phyloP scores from a whole-genome alignment of 805 yeast genomes.

The Sungouiozyma ichnusensis region DNA sequence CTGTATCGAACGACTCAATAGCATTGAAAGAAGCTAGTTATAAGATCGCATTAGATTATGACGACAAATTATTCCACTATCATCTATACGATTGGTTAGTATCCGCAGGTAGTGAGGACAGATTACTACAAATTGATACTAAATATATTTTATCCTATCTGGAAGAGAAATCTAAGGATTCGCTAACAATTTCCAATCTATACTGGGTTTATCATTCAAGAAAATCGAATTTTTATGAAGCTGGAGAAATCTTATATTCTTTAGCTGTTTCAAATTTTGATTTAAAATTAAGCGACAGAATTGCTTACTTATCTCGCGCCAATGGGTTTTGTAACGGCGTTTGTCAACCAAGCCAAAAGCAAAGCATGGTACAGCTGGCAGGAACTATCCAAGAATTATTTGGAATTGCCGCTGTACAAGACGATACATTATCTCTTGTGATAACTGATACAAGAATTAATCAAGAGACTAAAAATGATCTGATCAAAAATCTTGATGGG shows the following conservation, averaged over 20 bases:
- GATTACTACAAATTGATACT: slow-evolving; percentile 69
- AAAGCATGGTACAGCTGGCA: slow-evolving; percentile 62
- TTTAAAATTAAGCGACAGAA: slow-evolving; percentile 58
- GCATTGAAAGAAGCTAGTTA: slow-evolving; percentile 65
- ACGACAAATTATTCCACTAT: slow-evolving; percentile 83
- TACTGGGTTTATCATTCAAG: slow-evolving; percentile 86
- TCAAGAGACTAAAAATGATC: slow-evolving; percentile 39
- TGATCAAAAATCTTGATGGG: slow-evolving; percentile 46
- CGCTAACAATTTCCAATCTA: slow-evolving; percentile 66
- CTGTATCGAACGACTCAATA: slow-evolving; percentile 21
- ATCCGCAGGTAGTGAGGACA: slow-evolving; percentile 62
- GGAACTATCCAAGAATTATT: slow-evolving; percentile 65
- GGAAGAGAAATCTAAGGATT: slow-evolving; percentile 51
- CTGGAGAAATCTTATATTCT: slow-evolving; percentile 71
- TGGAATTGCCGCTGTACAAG: slow-evolving; percentile 79
- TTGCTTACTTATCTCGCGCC: slow-evolving; percentile 84
- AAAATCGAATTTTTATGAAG: slow-evolving; percentile 63
- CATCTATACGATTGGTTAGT: slow-evolving; percentile 90
- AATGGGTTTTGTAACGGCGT: slow-evolving; percentile 85
- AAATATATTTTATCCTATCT: slow-evolving; percentile 71
- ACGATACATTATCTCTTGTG: slow-evolving; percentile 38
- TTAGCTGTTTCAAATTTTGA: slow-evolving; percentile 67
- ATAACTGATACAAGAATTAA: slow-evolving; percentile 37
- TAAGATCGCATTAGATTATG: slow-evolving; percentile 56
- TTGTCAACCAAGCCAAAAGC: slow-evolving; percentile 66